phyloP scores from a whole-genome alignment of 139 green algal species.

The Volvox africanus region DNA sequence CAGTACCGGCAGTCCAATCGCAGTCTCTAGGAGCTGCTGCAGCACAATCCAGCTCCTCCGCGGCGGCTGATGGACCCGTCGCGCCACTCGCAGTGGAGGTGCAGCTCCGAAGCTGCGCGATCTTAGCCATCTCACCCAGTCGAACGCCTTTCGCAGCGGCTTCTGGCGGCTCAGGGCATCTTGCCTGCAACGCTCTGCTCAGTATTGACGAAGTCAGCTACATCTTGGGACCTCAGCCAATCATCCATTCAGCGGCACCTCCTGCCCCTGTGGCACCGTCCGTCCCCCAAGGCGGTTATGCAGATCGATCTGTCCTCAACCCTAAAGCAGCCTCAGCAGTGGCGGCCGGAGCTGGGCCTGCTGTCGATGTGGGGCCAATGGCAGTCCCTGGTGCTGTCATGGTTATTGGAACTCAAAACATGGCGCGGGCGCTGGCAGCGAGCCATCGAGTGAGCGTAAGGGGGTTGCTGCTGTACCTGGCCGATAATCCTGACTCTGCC shows the following conservation, averaged over 20 bases:
- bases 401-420: no score
- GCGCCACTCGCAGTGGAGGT: not conserved
- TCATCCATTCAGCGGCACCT: no score
- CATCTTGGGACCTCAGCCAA: not conserved
- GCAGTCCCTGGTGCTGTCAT: not conserved
- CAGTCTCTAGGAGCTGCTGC: no score
- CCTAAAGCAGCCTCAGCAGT: not conserved
- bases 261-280: not conserved
- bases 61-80: no score
- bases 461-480: slow-evolving; percentile 17
- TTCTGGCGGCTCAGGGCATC: not conserved
- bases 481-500: slow-evolving; percentile 43
- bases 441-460: not conserved
- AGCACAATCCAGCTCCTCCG: no score
- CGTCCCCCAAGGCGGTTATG: no score
- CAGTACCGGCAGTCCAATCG: no score
- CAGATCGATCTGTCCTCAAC: no score
- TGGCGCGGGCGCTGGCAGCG: no score
- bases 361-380: not conserved
- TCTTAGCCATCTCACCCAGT: slow-evolving; percentile 4
- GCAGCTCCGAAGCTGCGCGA: not conserved
- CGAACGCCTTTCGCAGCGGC: slow-evolving; percentile 38
- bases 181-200: slow-evolving; percentile 33
- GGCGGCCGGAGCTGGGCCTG: not conserved
- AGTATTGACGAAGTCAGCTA: not conserved